These are phyloP conservation scores for Globisporangium viniferum DNA, from an alignment of 352 stramenopile species.

Conservation along the genomic window DNA sequence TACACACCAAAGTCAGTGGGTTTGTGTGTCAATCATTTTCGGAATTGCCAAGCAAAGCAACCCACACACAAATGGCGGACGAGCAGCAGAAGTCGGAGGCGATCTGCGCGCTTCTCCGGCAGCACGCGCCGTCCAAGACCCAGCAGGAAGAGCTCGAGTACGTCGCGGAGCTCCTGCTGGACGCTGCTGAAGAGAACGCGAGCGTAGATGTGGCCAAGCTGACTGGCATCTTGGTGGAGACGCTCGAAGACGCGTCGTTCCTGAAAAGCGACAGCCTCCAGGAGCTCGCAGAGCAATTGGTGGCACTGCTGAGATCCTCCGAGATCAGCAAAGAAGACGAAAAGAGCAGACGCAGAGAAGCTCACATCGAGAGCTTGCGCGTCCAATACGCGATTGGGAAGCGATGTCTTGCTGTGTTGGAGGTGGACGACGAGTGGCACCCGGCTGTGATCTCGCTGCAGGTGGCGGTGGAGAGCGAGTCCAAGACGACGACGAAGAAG, in stretches of 20 bases:
- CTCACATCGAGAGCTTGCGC: constrained; percentile 22
- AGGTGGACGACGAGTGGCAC: constrained; percentile 76
- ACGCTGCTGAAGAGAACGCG: constrained; percentile 34
- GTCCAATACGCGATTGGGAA: constrained; percentile 57
- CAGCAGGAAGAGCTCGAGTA: constrained; percentile 55
- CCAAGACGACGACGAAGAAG: constrained; percentile 19
- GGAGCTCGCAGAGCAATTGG: constrained; percentile 24
- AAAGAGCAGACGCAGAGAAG: constrained; percentile 16
- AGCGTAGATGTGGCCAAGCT: constrained; percentile 21
- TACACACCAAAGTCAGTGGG: too few relatives aligned
- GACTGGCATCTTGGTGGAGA: constrained; percentile 28
- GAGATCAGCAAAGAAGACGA: constrained; percentile 21
- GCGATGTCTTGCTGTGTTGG: constrained; percentile 58
- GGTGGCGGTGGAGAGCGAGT: constrained; percentile 16
- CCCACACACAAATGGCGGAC: not conserved
- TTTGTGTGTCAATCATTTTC: constrained; percentile 7
- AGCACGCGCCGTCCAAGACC: constrained; percentile 11
- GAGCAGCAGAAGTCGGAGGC: constrained; percentile 12
- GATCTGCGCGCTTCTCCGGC: constrained; percentile 24
- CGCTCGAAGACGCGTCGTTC: constrained; percentile 41
- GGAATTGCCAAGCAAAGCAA: constrained; percentile 6
- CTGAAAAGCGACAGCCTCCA: constrained; percentile 24
- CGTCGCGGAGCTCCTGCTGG: constrained; percentile 59
- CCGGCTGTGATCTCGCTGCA: constrained; percentile 52
- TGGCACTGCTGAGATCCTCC: constrained; percentile 16